Base-by-base conservation (phyloP, 2,329 filamentous ascomycete genomes). In the Chaetomiaceae sp. region DNA sequence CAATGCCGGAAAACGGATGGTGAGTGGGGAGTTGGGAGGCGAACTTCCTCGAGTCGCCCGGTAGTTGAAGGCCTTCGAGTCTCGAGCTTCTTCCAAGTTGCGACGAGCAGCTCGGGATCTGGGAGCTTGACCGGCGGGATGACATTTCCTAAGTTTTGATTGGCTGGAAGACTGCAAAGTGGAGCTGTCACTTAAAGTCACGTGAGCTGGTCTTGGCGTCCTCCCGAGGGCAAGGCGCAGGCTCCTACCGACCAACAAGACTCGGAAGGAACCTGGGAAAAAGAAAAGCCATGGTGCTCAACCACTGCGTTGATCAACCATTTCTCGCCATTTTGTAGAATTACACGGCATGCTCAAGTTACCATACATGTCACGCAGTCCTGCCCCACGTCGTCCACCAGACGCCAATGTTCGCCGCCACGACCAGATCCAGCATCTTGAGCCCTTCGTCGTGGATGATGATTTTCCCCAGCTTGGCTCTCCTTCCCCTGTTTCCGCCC, bases 391-490 rank as follows among this genome's bases (percentile, higher is more conserved):
- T 84, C 63, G 85, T 84, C 91, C 92, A 97, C 89, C 91, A 99
- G 15, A 97, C 75, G 1, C 88, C 90, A 72, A 99, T 82, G 66
- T 96, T 96, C 11, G 91, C 88, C 4, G 92, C 89, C 19, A 99
- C 89, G 0, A 95, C 76, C 54, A 99, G 70, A 75, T 99, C 94
- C 64, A 97, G 71, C 92, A 99, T 97, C 75, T 95, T 95, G 60
- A 95, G 72, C 0, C 94, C 94, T 64, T 95, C 91, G 52, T 92
- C 84, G 62, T 91, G 83, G 34, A 99, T 80, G 47, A 97, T 90
- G 47, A 99, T 74, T 71, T 97, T 99, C 0, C 92, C 94, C 63
- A 99, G 74, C 73, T 99, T 99, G 3, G 90, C 91, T 64, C 89
- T 83, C 68, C 89, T 91, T 0, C 92, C 92, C 40, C 86, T 80